Evolutionary conservation across 225 moss, liverwort and hornwort genomes (phyloP).

Genomic region (Climacium dendroides): DNA sequence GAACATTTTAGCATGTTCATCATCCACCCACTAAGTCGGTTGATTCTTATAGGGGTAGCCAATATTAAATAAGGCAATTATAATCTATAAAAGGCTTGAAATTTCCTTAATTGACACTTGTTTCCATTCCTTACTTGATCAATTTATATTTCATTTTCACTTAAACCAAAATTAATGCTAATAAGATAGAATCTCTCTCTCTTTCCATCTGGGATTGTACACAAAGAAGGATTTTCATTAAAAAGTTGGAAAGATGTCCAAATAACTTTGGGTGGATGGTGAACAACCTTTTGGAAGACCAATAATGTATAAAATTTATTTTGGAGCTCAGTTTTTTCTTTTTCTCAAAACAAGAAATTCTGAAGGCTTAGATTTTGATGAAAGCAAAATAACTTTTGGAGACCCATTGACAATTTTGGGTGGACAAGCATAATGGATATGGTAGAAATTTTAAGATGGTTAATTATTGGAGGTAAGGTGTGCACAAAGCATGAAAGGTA

Average conservation of each 20-base stretch:
- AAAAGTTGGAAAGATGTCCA: neutral
- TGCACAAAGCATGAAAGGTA: neutral
- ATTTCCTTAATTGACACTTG: neutral
- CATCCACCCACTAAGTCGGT: neutral
- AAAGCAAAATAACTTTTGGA: neutral
- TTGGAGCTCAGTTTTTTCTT: no score
- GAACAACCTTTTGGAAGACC: no score
- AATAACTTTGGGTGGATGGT: neutral
- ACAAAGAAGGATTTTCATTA: rapidly evolving
- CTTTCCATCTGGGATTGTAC: no score
- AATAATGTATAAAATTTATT: no score
- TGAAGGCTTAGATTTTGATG: no score
- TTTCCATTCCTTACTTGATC: neutral
- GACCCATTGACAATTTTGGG: neutral
- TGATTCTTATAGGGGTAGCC: neutral
- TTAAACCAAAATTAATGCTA: neutral
- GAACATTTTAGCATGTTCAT: neutral
- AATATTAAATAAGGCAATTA: neutral
- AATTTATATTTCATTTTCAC: no score
- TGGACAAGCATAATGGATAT: neutral
- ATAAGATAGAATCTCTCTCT: no score
- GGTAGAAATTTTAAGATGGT: neutral
- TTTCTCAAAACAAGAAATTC: no score
- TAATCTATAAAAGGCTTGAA: neutral
- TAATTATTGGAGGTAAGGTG: neutral